phyloP scores from a whole-genome alignment of 768 basidiomycete species.

The Tylopilus cervinicoccineus region DNA sequence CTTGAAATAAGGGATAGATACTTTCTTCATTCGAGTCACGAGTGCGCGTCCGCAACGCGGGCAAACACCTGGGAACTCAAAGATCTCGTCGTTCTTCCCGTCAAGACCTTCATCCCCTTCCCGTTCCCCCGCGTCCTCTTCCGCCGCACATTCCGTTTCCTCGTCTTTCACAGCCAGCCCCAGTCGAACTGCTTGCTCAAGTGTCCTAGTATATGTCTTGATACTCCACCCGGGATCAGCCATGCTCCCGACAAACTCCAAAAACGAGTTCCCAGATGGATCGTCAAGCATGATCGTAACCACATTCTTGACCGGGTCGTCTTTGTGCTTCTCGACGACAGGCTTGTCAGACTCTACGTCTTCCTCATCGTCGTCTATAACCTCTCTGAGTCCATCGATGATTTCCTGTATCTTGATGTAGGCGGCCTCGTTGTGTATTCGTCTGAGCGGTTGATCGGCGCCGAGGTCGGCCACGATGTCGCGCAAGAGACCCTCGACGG shows the following conservation, averaged over 20 bases:
- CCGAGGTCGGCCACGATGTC: slow-evolving; percentile 79
- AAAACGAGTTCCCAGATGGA: slow-evolving; percentile 93
- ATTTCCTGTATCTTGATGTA: slow-evolving; percentile 74
- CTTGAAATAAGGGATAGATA: slow-evolving; percentile 97
- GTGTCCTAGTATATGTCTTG: slow-evolving; percentile 73
- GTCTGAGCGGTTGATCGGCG: slow-evolving; percentile 78
- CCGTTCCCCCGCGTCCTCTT: neutral
- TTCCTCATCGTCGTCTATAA: slow-evolving; percentile 60
- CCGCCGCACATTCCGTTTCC: slow-evolving; percentile 10
- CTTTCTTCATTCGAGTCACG: slow-evolving; percentile 93
- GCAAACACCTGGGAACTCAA: slow-evolving; percentile 82
- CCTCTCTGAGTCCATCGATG: slow-evolving; percentile 57
- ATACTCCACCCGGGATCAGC: slow-evolving; percentile 92
- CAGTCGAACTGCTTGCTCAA: slow-evolving; percentile 75
- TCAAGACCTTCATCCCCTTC: slow-evolving; percentile 21
- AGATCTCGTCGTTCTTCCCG: slow-evolving; percentile 78
- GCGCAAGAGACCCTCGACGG: slow-evolving; percentile 86
- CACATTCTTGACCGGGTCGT: slow-evolving; percentile 53
- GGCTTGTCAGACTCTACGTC: slow-evolving; percentile 26
- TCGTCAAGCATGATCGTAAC: slow-evolving; percentile 90
- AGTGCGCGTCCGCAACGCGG: slow-evolving; percentile 82
- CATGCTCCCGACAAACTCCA: slow-evolving; percentile 85
- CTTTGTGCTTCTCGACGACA: slow-evolving; percentile 32
- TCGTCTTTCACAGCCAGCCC: slow-evolving; percentile 63
- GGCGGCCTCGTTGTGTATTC: slow-evolving; percentile 68